phyloP scores from a whole-genome alignment of 164 flowering plant genomes.

The Akebia trifoliata region DNA sequence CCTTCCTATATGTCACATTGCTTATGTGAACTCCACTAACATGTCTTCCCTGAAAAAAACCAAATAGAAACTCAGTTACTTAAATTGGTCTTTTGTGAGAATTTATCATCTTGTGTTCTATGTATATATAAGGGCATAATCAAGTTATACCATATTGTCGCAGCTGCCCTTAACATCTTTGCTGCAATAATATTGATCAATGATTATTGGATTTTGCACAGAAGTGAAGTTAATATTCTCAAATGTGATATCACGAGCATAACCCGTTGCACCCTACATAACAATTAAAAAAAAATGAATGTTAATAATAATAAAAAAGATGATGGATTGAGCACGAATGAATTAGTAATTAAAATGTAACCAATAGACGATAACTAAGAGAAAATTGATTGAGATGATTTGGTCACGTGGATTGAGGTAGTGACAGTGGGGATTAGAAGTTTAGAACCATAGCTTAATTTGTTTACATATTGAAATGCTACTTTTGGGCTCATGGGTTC shows the following conservation, averaged over 20 bases:
- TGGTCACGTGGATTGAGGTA: no score
- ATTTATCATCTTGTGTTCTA: no score
- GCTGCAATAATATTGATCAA: slow-evolving; percentile 54
- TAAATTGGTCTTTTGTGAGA: no score
- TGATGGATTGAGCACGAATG: no score
- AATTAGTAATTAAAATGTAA: no score
- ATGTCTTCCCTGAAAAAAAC: not conserved
- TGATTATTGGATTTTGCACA: slow-evolving; percentile 46
- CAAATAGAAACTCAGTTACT: no score
- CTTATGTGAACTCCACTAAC: slow-evolving; percentile 39
- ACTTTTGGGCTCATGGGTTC: no score
- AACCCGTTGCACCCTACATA: slow-evolving; percentile 42
- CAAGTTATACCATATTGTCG: slow-evolving; percentile 20
- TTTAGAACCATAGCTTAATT: no score
- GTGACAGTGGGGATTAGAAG: no score
- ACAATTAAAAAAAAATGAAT: not conserved
- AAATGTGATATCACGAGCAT: slow-evolving; percentile 31
- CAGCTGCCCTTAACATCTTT: slow-evolving; percentile 13
- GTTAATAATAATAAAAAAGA: not conserved
- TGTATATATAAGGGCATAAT: not conserved
- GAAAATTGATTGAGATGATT: no score
- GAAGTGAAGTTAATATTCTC: slow-evolving; percentile 26
- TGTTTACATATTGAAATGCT: no score
- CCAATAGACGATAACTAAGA: no score
- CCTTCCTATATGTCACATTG: slow-evolving; percentile 24